These are phyloP conservation scores for Komagataella mondaviorum DNA, from an alignment of 805 yeast genomes.

Conservation along the genomic window DNA sequence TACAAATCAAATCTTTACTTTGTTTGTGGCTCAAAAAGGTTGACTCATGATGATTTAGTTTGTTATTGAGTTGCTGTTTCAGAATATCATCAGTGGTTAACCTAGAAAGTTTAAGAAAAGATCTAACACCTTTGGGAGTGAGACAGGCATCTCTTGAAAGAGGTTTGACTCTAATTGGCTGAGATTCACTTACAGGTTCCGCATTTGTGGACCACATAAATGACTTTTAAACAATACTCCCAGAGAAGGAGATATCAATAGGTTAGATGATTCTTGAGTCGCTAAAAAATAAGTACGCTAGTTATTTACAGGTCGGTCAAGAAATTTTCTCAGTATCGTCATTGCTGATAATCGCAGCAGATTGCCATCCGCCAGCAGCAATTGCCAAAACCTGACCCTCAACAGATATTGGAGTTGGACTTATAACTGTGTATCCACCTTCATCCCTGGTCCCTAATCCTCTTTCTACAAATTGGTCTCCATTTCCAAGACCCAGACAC, in stretches of 20 bases:
- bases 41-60: conserved; percentile 16
- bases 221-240: not conserved
- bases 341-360: conserved; percentile 42
- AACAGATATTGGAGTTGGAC: conserved; percentile 27
- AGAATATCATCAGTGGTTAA: conserved; percentile 30
- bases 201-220: not conserved
- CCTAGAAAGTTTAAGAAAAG: conserved; percentile 23
- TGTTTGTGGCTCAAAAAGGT: conserved; percentile 1
- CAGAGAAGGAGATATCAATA: not conserved
- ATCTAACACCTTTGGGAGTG: conserved; percentile 18
- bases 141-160: conserved; percentile 15
- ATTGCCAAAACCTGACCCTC: conserved; percentile 41
- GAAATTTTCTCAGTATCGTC: not conserved
- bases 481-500: conserved; percentile 51
- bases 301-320: not conserved
- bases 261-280: not conserved
- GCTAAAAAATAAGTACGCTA: not conserved
- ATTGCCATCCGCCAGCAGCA: conserved; percentile 75
- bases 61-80: conserved; percentile 25
- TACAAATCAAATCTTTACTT: conserved; percentile 15
- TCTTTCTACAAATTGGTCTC: conserved; percentile 4
- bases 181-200: not conserved
- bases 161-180: not conserved
- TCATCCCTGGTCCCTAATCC: not conserved
- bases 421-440: conserved; percentile 6